A percentile compares a stretch with the other conserved stretches of the same genome.
These are phyloP conservation scores for Didymella sp. DNA, from an alignment of 2,329 filamentous ascomycete genomes.

Conservation along the genomic window DNA sequence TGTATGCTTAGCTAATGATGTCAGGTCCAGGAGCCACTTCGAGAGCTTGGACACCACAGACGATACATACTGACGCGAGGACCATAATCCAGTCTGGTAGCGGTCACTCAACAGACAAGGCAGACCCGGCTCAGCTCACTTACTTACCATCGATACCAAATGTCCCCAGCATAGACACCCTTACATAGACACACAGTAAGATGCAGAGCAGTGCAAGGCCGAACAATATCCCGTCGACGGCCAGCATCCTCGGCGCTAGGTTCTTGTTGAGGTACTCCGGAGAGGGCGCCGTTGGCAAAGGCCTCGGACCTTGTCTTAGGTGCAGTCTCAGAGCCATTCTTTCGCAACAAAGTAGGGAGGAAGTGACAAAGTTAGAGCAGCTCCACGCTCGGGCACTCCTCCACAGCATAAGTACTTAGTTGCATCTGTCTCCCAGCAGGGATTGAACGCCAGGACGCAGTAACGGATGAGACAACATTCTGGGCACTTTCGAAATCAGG, in stretches of 20 bases:
- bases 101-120: not conserved
- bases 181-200: not conserved
- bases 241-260: not conserved
- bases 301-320: not conserved
- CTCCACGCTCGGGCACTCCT: not conserved
- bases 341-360: too few species aligned
- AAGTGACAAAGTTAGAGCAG: too few species aligned
- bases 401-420: not conserved
- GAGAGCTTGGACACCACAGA: not conserved
- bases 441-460: not conserved
- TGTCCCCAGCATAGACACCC: not conserved
- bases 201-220: not conserved
- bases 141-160: not conserved
- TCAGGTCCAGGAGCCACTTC: not conserved
- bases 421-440: not conserved
- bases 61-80: not conserved
- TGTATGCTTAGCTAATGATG: not conserved
- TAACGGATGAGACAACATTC: not conserved
- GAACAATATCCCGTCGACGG: not conserved
- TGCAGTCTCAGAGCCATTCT: not conserved
- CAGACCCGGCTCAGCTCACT: not conserved
- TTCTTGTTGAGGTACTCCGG: not conserved
- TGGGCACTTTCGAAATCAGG: not conserved
- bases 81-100: not conserved
- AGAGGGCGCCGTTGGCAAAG: not conserved